phyloP scores from a whole-genome alignment of 257 asterid species.

The Primulina eburnea region DNA sequence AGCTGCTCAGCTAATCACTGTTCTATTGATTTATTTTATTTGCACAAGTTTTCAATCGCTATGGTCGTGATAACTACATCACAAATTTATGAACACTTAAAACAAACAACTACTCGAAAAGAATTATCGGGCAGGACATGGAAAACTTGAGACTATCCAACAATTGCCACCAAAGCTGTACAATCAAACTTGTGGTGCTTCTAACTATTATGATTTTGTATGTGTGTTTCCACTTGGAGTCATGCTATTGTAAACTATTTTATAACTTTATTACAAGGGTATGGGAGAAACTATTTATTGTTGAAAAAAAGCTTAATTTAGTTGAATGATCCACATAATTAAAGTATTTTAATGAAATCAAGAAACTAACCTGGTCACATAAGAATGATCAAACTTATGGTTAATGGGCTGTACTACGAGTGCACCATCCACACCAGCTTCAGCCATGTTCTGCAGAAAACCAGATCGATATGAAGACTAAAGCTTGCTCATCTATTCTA shows the following conservation, averaged over 20 bases:
- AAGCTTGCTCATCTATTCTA: neutral
- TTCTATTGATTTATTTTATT: too few species aligned
- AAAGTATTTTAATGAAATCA: neutral
- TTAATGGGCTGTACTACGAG: slow-evolving; percentile 90
- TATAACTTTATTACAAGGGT: too few species aligned
- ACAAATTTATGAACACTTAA: neutral
- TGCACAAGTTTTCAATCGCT: neutral
- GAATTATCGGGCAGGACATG: slow-evolving; percentile 12
- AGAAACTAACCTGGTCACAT: slow-evolving; percentile 68
- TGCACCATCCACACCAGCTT: slow-evolving; percentile 85
- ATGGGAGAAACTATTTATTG: too few species aligned
- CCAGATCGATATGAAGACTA: neutral
- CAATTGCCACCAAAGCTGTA: neutral
- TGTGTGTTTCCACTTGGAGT: neutral
- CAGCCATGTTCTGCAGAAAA: slow-evolving; percentile 59
- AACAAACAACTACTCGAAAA: too few species aligned
- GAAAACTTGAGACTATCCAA: neutral
- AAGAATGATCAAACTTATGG: slow-evolving; percentile 89
- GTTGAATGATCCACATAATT: too few species aligned
- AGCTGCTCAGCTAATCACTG: neutral
- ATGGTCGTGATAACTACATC: neutral
- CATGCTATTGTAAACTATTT: too few species aligned
- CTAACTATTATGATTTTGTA: neutral
- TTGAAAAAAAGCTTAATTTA: too few species aligned
- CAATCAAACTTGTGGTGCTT: neutral